Evolutionary conservation across 176 grass and related monocot species (phyloP).

Genomic region (Olyra latifolia): DNA sequence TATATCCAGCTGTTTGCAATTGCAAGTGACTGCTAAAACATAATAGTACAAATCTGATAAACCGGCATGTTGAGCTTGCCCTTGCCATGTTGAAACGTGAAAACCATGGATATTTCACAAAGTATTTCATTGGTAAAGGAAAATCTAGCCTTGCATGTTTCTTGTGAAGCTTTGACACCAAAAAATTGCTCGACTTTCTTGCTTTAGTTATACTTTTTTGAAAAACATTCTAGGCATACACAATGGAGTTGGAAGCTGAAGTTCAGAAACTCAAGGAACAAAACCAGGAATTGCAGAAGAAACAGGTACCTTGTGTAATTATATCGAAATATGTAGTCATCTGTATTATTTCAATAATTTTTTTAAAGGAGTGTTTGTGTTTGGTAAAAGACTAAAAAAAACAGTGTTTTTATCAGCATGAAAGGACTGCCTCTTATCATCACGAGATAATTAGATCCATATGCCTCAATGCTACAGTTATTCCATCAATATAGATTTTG

Average conservation of each 20-base stretch:
- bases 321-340: neutral
- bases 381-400: neutral
- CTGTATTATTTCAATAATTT: neutral
- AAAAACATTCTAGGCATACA: constrained; percentile 58
- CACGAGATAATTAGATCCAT: neutral
- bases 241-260: constrained; percentile 84
- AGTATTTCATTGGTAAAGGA: neutral
- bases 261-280: constrained; percentile 77
- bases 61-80: neutral
- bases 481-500: neutral
- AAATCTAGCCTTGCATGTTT: neutral
- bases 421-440: neutral
- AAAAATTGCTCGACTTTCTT: neutral
- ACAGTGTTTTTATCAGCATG: neutral
- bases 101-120: neutral
- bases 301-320: constrained; percentile 50
- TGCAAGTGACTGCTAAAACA: constrained; percentile 21
- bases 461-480: neutral
- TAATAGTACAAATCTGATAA: neutral
- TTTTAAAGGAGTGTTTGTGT: neutral
- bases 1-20: neutral
- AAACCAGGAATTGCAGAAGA: constrained; percentile 64
- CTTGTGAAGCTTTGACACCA: neutral
- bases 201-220: neutral
- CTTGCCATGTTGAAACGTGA: constrained; percentile 1